phyloP scores from a whole-genome alignment of 805 yeast species.

The Candida gorgasii region DNA sequence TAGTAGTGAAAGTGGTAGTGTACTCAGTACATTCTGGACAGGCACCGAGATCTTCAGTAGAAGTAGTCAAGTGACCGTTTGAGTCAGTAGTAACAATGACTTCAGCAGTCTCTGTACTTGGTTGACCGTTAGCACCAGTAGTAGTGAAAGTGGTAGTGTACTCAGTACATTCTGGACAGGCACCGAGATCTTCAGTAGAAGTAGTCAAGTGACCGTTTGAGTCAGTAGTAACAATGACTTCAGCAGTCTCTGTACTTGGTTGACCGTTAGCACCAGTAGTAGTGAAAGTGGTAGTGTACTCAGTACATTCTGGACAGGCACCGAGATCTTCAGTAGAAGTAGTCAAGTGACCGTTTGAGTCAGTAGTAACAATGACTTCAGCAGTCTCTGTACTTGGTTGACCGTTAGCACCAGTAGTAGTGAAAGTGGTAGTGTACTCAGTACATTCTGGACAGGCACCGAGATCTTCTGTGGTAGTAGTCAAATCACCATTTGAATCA shows the following conservation, averaged over 20 bases:
- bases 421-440: constrained; percentile 12
- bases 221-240: constrained; percentile 21
- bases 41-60: constrained; percentile 12
- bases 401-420: constrained; percentile 11
- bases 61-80: constrained; percentile 15
- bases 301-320: constrained; percentile 11
- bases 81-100: constrained; percentile 22
- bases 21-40: constrained; percentile 12
- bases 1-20: constrained; percentile 13
- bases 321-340: constrained; percentile 12
- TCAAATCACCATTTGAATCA: constrained; percentile 15
- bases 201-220: constrained; percentile 15
- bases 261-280: constrained; percentile 11
- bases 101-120: constrained; percentile 14
- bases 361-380: constrained; percentile 19
- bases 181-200: constrained; percentile 12
- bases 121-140: constrained; percentile 10
- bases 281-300: constrained; percentile 13
- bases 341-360: constrained; percentile 15
- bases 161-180: constrained; percentile 10
- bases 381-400: constrained; percentile 11
- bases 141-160: constrained; percentile 15
- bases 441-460: constrained; percentile 12
- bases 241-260: constrained; percentile 14
- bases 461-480: constrained; percentile 12